Evolutionary conservation across 1,284 basidiomycete species (phyloP), one percentile per base, ranked within the genome.

Genomic region (Malassezia brasiliensis): DNA sequence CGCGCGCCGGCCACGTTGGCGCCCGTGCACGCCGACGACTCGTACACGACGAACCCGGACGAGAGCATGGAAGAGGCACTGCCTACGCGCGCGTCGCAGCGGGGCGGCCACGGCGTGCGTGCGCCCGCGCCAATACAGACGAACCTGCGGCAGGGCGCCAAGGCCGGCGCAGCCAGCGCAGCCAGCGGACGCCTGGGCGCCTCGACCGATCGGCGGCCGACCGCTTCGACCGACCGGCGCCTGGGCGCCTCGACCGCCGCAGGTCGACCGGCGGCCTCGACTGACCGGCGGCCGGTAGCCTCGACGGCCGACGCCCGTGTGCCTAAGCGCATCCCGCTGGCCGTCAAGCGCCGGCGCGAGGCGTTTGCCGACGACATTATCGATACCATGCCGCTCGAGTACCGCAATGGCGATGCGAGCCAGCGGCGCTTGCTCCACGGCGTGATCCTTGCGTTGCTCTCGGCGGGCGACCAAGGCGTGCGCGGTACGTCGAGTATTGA

Each of bases 381-480:
- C 38, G 81, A 84, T 32, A 83, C 81, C 54, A 78, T 94, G 34
- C 90, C 90, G 0, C 79, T 94, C 22, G 90, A 94, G 75, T 96
- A 90, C 74, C 81, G 90, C 39, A 89, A 90, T 14, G 85, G 80
- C 65, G 88, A 93, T 32, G 52, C 40, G 60, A 14, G 64, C 48
- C 64, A 64, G 34, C 68, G 62, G 30, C 54, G 52, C 2, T 56
- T 73, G n/a, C 67, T 71, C 10, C 56, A 65, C 44, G 59, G 60
- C 42, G 66, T 72, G 17, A 63, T 70, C 50, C 58, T 71, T 52
- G 67, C 70, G 4, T 59, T 74, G 7, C 50, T 72, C 31, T 66
- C 68, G 1, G 63, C 66, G 3, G 64, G 65, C 5, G 34, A 44
- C 17, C 52, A 58, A 11, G 72, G 72, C 5, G 36, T 68, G n/a